Evolutionary conservation across 345 rosid genomes (phyloP).

Genomic region (Murraya koenigii): DNA sequence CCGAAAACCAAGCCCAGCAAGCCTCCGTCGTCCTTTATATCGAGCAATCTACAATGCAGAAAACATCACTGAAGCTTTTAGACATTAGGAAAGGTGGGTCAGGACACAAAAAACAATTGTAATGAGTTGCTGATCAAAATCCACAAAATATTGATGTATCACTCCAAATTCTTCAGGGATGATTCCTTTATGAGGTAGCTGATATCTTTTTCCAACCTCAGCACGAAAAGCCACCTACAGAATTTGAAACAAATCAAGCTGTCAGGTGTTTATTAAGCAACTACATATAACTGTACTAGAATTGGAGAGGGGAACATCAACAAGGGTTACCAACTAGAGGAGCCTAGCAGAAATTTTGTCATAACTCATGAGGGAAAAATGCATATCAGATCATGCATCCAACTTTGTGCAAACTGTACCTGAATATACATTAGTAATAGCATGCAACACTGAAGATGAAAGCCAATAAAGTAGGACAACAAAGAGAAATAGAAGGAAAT

Average conservation of each 20-base stretch:
- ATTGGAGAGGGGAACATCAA: slow-evolving; percentile 1
- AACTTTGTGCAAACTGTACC: background rate
- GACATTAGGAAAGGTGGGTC: background rate
- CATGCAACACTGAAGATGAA: background rate
- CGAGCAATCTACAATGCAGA: slow-evolving; percentile 63
- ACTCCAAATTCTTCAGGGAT: slow-evolving; percentile 98
- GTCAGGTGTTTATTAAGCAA: background rate
- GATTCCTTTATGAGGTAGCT: slow-evolving; percentile 91
- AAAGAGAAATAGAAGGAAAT: background rate
- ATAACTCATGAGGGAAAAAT: background rate
- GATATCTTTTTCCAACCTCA: slow-evolving; percentile 82
- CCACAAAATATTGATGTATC: slow-evolving; percentile 37
- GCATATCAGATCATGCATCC: background rate
- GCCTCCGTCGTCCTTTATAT: slow-evolving; percentile 94
- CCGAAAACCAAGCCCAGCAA: slow-evolving; percentile 83
- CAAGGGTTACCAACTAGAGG: background rate
- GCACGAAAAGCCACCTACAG: slow-evolving; percentile 92
- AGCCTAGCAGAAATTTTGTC: background rate
- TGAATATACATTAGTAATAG: background rate
- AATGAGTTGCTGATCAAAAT: slow-evolving; percentile 20
- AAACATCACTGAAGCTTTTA: slow-evolving; percentile 25
- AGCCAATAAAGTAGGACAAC: slow-evolving; percentile 4
- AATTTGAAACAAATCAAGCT: background rate
- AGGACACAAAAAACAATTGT: background rate
- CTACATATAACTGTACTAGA: background rate